Percentiles rank a stretch among this genome's conserved stretches.
These are phyloP conservation scores for Phaffia australis DNA, from an alignment of 768 basidiomycete species.

Conservation along the genomic window DNA sequence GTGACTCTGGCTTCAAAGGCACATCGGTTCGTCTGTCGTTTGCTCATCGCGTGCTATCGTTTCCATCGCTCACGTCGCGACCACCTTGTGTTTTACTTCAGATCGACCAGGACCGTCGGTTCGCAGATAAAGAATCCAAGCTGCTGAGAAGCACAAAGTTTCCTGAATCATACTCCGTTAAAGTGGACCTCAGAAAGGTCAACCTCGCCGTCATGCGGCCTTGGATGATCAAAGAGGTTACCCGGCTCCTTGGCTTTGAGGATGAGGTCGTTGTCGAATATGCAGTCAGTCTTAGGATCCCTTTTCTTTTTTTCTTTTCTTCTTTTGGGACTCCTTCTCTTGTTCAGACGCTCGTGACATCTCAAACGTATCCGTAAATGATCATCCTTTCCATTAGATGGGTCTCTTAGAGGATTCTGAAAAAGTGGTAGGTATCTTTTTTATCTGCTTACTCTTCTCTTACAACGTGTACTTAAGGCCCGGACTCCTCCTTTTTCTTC, in stretches of 20 bases:
- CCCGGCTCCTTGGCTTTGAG: slow-evolving; percentile 82
- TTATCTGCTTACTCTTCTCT: neutral
- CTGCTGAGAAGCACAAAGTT: slow-evolving; percentile 83
- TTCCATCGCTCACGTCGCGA: neutral
- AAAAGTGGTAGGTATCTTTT: slow-evolving; percentile 54
- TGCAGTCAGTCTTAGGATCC: slow-evolving; percentile 44
- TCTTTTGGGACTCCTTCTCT: neutral
- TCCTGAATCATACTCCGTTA: slow-evolving; percentile 76
- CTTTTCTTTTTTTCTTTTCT: neutral
- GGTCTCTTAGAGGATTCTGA: slow-evolving; percentile 78
- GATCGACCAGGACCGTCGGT: slow-evolving; percentile 62
- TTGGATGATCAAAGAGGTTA: slow-evolving; percentile 89
- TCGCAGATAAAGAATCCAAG: slow-evolving; percentile 88
- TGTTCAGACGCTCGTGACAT: neutral
- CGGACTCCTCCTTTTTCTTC: neutral
- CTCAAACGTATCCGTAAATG: neutral
- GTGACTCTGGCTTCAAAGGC: slow-evolving; percentile 16
- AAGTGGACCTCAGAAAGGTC: slow-evolving; percentile 94
- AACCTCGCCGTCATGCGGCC: slow-evolving; percentile 82
- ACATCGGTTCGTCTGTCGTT: neutral
- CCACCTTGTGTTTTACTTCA: neutral
- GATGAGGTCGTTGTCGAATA: slow-evolving; percentile 97
- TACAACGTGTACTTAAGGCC: neutral
- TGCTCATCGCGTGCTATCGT: neutral
- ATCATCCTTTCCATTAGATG: slow-evolving; percentile 41